Percentiles rank a stretch among this genome's conserved stretches.
phyloP scores from a whole-genome alignment of 352 stramenopile species.

The Globisporangium lucens region DNA sequence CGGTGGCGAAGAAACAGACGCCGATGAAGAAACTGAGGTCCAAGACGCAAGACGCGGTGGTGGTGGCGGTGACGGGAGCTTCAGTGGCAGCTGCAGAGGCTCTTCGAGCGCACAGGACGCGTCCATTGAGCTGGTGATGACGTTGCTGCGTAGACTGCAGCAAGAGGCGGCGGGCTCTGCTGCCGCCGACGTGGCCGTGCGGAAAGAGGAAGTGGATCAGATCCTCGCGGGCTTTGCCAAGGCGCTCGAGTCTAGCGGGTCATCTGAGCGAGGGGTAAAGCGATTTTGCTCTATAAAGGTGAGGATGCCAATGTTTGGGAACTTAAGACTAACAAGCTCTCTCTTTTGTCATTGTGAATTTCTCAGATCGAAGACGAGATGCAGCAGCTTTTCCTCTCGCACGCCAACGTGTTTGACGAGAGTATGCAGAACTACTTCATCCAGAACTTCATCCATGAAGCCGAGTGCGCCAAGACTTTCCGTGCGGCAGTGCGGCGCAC shows the following conservation, averaged over 20 bases:
- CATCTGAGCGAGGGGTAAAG: conserved; percentile 35
- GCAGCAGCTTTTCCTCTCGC: conserved; percentile 69
- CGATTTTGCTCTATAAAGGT: background rate
- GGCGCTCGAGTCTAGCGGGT: conserved; percentile 42
- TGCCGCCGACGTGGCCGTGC: conserved; percentile 32
- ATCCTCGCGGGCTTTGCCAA: conserved; percentile 62
- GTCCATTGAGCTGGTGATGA: conserved; percentile 54
- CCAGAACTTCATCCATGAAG: conserved; percentile 82
- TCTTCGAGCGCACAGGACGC: conserved; percentile 21
- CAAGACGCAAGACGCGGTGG: conserved; percentile 11
- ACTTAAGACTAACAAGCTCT: background rate
- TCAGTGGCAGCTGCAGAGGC: background rate
- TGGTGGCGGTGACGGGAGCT: background rate
- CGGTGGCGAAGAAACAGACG: conserved; percentile 6
- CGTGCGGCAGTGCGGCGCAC: conserved; percentile 62
- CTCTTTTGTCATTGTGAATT: background rate
- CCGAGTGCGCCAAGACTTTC: conserved; percentile 66
- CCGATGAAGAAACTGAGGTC: conserved; percentile 12
- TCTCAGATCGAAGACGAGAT: conserved; percentile 55
- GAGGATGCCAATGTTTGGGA: background rate
- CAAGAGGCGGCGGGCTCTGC: conserved; percentile 17
- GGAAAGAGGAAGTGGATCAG: conserved; percentile 48
- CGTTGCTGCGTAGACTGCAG: conserved; percentile 55
- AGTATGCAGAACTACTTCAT: conserved; percentile 86
- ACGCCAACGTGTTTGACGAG: conserved; percentile 83